These are phyloP conservation scores for carrot (Daucus carota) DNA, from an alignment of 129 eudicot species.

Conservation along the genomic window DH1_v3.0 NC_030386.2:28714001-28714500, in stretches of 20 bases:
- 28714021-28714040: no score
- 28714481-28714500: background rate
- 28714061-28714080: no score
- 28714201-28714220: background rate
- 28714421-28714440: conserved; percentile 59
- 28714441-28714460: conserved; percentile 88
- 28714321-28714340: conserved; percentile 89
- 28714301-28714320: conserved; percentile 85
- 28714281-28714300: conserved; percentile 72
- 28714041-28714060: no score
- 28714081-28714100: no score
- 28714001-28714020: no score
- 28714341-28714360: conserved; percentile 82
- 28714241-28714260: background rate
- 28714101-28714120: no score
- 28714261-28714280: background rate
- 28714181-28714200: no score
- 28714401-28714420: conserved; percentile 96
- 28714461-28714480: conserved; percentile 5
- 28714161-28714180: no score
- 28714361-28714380: conserved; percentile 75
- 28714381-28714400: conserved; percentile 88
- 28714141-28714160: no score
- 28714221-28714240: background rate
- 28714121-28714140: no score